Conservation (phyloP, 805 yeast species). For the Candida tammaniensis region DNA sequence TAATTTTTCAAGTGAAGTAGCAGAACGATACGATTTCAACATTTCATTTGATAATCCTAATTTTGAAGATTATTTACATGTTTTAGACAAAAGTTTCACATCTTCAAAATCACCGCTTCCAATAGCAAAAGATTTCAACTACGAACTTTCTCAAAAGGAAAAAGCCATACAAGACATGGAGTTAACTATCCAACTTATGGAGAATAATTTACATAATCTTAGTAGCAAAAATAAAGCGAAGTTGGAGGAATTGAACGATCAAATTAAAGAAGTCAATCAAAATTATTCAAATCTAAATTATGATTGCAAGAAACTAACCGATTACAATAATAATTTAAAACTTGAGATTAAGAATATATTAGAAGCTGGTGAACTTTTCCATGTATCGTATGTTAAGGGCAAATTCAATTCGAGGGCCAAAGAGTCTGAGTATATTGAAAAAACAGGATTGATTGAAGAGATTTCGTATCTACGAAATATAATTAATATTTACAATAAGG, state of each 20-base stretch:
- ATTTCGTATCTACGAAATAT: slow-evolving; percentile 40
- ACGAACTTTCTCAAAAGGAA: slow-evolving; percentile 19
- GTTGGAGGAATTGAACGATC: slow-evolving; percentile 15
- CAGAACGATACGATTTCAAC: slow-evolving; percentile 2
- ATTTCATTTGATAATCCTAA: not conserved
- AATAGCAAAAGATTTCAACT: slow-evolving; percentile 1
- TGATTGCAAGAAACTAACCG: slow-evolving; percentile 1
- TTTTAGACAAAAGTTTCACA: slow-evolving; percentile 1
- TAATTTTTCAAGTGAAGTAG: slow-evolving; percentile 1
- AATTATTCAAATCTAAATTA: slow-evolving; percentile 9
- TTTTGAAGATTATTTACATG: not conserved
- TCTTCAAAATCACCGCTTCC: no score
- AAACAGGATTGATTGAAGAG: slow-evolving; percentile 42
- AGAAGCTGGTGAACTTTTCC: slow-evolving; percentile 10
- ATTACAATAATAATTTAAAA: slow-evolving; percentile 24
- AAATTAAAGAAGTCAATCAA: slow-evolving; percentile 16
- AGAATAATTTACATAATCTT: slow-evolving; percentile 38
- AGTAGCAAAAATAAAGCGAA: slow-evolving; percentile 26
- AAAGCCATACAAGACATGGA: slow-evolving; percentile 39
- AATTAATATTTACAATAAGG: slow-evolving; percentile 9
- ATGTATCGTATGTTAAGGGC: slow-evolving; percentile 9
- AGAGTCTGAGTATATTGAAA: slow-evolving; percentile 30
- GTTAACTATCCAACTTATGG: slow-evolving; percentile 44
- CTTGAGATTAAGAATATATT: slow-evolving; percentile 15
- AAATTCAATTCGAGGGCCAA: slow-evolving; percentile 30